Percentiles rank a stretch among this genome's conserved stretches.
These are phyloP conservation scores for Eragrostis nindensis DNA, from an alignment of 176 grass and related monocot species.

Conservation along the genomic window DNA sequence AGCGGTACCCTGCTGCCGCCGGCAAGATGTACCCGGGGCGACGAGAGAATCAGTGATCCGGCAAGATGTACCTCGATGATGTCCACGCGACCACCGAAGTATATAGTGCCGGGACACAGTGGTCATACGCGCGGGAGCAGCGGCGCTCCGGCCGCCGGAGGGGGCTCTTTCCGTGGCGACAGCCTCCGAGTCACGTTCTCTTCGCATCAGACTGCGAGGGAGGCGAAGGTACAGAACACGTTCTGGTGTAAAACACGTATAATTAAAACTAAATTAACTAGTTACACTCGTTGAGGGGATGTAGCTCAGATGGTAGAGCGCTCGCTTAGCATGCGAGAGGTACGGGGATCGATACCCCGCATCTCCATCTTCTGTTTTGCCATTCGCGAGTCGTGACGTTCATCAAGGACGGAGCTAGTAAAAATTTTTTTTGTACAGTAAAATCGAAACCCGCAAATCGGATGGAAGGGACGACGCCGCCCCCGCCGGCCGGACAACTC, in stretches of 20 bases:
- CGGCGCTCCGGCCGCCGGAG: neutral
- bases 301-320: slow-evolving; percentile 99
- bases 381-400: too few species aligned
- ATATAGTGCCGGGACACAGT: slow-evolving; percentile 69
- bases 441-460: too few species aligned
- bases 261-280: too few species aligned
- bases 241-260: too few species aligned
- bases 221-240: neutral
- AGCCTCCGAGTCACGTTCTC: neutral
- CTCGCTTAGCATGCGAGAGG: slow-evolving; percentile 99
- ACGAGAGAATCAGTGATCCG: neutral
- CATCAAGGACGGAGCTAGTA: too few species aligned
- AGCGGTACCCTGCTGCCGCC: too few species aligned
- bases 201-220: neutral
- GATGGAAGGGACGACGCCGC: too few species aligned
- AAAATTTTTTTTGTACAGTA: too few species aligned
- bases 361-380: slow-evolving; percentile 83
- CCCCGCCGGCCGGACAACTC: too few species aligned
- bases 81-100: slow-evolving; percentile 71
- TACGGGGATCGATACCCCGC: slow-evolving; percentile 92
- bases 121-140: slow-evolving; percentile 40
- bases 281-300: too few species aligned
- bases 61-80: slow-evolving; percentile 88
- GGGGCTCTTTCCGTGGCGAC: slow-evolving; percentile 12
- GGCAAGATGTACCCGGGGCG: neutral